Conservation (phyloP, 768 basidiomycete genomes). For the Suillus subaureus region DNA sequence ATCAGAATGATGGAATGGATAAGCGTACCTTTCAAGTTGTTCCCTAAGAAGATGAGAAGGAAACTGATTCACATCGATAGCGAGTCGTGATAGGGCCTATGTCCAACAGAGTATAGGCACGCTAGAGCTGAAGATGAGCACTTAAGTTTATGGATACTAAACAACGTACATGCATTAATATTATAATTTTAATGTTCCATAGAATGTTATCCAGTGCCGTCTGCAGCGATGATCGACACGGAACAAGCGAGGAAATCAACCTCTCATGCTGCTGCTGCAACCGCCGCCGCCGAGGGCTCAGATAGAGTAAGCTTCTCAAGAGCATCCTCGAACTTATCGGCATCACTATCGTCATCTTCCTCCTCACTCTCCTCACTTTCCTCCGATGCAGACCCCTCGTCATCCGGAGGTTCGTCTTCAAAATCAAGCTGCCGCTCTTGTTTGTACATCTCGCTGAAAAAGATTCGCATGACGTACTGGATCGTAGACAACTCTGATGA, state of each 20-base stretch:
- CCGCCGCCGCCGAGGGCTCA: background rate
- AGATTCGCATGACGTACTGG: conserved; percentile 61
- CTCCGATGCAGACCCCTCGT: conserved; percentile 33
- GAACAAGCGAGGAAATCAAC: background rate
- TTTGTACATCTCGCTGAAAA: background rate
- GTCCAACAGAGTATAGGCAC: background rate
- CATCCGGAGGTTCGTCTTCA: conserved; percentile 73
- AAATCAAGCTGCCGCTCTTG: conserved; percentile 65
- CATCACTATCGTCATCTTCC: conserved; percentile 38
- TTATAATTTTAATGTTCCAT: background rate
- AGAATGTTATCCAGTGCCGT: background rate
- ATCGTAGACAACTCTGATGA: conserved; percentile 92
- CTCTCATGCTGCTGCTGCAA: conserved; percentile 4
- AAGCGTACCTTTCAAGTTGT: background rate
- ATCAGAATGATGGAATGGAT: background rate
- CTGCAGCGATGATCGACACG: background rate
- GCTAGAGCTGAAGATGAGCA: background rate
- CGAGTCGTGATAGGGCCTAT: background rate
- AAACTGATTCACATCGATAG: background rate
- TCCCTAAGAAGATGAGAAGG: background rate
- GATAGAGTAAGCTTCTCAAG: conserved; percentile 55
- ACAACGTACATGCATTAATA: background rate
- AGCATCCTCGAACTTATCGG: conserved; percentile 63
- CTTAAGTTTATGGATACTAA: no score
- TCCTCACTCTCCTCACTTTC: conserved; percentile 43